These are phyloP conservation scores for Colletotrichum euphorbiae DNA, from an alignment of 2,329 filamentous ascomycete species.

Conservation along the genomic window DNA sequence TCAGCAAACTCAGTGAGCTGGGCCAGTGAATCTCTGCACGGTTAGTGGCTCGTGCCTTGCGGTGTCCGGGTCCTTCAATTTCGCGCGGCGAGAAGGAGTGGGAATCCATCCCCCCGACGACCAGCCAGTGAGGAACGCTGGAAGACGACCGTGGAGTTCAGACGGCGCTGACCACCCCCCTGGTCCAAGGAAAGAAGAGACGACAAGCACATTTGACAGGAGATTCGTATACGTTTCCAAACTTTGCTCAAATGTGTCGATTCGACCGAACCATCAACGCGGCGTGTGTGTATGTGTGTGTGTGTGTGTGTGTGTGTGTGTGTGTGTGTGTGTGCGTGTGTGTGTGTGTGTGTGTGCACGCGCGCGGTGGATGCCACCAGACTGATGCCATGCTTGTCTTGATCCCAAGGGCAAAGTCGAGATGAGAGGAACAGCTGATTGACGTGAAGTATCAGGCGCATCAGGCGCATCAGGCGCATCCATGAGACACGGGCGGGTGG, in stretches of 20 bases:
- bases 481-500: conserved; percentile 29
- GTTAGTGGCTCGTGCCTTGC: conserved; percentile 23
- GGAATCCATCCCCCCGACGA: conserved; percentile 30
- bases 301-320: background rate
- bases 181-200: background rate
- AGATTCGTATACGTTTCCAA: conserved; percentile 24
- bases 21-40: background rate
- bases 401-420: conserved; percentile 28
- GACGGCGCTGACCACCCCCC: background rate
- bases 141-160: background rate
- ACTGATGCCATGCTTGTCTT: conserved; percentile 36
- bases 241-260: conserved; percentile 20
- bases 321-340: background rate
- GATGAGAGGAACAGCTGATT: conserved; percentile 40
- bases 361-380: background rate
- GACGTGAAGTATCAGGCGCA: conserved; percentile 34
- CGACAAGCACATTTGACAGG: conserved; percentile 23
- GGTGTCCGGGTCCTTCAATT: conserved; percentile 34
- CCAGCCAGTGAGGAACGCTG: conserved; percentile 12
- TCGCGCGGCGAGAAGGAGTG: conserved; percentile 13
- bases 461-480: conserved; percentile 29
- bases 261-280: background rate
- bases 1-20: conserved; percentile 7
- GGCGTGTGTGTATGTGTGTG: background rate
- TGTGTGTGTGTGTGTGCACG: background rate